A percentile compares a stretch with the other conserved stretches of the same genome.
Conservation (phyloP, 495 filamentous ascomycete genomes). For the Talaromyces ruber region DNA sequence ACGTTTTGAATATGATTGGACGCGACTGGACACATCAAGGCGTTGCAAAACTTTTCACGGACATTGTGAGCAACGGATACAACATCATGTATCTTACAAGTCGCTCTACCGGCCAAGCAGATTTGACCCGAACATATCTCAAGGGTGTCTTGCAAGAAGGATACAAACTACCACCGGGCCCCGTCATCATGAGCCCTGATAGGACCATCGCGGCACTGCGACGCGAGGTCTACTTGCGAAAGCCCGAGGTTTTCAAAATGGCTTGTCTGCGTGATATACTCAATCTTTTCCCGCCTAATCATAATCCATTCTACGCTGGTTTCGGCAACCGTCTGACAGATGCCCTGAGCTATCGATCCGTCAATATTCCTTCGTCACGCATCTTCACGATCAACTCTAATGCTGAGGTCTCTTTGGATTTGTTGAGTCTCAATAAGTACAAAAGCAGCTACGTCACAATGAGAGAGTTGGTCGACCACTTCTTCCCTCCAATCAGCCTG, state of each 20-base stretch:
- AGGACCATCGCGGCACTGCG: conserved; percentile 91
- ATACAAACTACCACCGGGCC: conserved; percentile 78
- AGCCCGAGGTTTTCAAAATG: conserved; percentile 99
- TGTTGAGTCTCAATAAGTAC: conserved; percentile 86
- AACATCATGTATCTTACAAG: conserved; percentile 98
- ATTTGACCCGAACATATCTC: conserved; percentile 84
- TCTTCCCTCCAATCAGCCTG: conserved; percentile 78
- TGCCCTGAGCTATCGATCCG: conserved; percentile 88
- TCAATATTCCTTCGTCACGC: conserved; percentile 84
- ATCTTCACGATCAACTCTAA: conserved; percentile 99
- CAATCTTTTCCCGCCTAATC: conserved; percentile 70
- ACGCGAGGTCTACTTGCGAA: conserved; percentile 89
- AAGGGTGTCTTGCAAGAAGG: conserved; percentile 84
- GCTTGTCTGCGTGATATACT: conserved; percentile 90
- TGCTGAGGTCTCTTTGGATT: conserved; percentile 87
- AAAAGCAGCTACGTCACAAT: conserved; percentile 96
- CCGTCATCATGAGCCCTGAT: conserved; percentile 91
- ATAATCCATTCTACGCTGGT: conserved; percentile 87
- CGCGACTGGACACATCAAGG: conserved; percentile 97
- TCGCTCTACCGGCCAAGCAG: conserved; percentile 86
- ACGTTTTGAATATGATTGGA: conserved; percentile 95
- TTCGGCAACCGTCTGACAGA: conserved; percentile 97
- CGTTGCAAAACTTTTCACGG: conserved; percentile 93
- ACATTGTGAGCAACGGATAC: conserved; percentile 94
- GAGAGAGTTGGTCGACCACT: conserved; percentile 92